phyloP scores from a whole-genome alignment of 208 protist genomes.

The Trypanosoma avium region DNA sequence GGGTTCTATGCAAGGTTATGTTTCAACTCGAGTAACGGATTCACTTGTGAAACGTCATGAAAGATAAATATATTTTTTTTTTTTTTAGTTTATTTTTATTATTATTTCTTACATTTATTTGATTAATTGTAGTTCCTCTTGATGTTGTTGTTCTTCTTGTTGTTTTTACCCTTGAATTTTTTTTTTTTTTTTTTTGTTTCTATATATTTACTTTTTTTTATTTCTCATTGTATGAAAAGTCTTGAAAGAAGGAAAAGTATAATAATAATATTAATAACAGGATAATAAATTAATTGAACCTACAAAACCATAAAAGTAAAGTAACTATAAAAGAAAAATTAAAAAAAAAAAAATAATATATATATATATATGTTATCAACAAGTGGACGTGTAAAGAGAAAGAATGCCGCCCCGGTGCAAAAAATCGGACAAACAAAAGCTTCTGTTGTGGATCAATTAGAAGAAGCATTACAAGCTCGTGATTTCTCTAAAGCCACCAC shows the following conservation, averaged over 20 bases:
- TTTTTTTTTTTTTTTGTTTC: slow-evolving; percentile 3
- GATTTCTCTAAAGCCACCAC: slow-evolving; percentile 90
- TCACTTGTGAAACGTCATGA: slow-evolving; percentile 20
- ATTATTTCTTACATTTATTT: too few species aligned
- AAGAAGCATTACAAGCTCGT: slow-evolving; percentile 82
- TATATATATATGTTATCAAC: slow-evolving; percentile 57
- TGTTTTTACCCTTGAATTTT: neutral
- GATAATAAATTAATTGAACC: neutral
- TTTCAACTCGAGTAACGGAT: slow-evolving; percentile 42
- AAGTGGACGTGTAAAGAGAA: slow-evolving; percentile 71
- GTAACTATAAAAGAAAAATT: neutral
- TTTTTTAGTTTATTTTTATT: neutral
- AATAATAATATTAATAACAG: slow-evolving; percentile 8
- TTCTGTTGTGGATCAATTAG: slow-evolving; percentile 77
- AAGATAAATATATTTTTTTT: slow-evolving; percentile 7
- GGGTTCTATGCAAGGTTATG: slow-evolving; percentile 64
- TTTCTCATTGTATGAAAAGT: neutral
- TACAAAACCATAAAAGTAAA: neutral
- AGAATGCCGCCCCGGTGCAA: slow-evolving; percentile 34
- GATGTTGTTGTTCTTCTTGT: neutral
- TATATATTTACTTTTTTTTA: neutral
- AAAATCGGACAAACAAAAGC: slow-evolving; percentile 37
- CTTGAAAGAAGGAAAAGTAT: slow-evolving; percentile 3
- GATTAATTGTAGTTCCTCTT: too few species aligned
- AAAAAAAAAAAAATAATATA: slow-evolving; percentile 7